Conservation (phyloP, 306 rosid species). For the Crataegus laevigata region DNA sequence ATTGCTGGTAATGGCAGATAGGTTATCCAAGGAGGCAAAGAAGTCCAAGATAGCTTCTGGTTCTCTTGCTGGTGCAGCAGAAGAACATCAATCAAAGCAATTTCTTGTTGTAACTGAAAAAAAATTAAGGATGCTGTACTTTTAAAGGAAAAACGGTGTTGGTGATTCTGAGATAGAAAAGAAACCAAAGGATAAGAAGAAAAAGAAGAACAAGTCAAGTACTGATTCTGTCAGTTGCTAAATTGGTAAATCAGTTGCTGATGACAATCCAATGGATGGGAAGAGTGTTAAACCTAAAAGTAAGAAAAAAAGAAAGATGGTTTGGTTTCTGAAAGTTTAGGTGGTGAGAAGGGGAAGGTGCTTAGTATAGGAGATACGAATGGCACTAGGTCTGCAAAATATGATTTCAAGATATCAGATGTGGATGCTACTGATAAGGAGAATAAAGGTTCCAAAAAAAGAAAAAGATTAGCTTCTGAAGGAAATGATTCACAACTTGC, state of each 20-base stretch:
- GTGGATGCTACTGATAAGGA: slow-evolving; percentile 23
- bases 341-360: slow-evolving; percentile 8
- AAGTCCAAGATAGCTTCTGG: slow-evolving; percentile 44
- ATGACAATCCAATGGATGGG: slow-evolving; percentile 2
- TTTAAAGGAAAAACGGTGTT: slow-evolving; percentile 23
- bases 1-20: slow-evolving; percentile 16
- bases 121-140: not conserved
- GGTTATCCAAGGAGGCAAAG: slow-evolving; percentile 42
- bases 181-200: slow-evolving; percentile 49
- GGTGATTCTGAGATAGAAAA: slow-evolving; percentile 30
- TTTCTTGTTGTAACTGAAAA: not conserved
- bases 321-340: slow-evolving; percentile 6
- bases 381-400: slow-evolving; percentile 23
- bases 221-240: slow-evolving; percentile 14
- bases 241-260: not conserved
- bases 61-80: slow-evolving; percentile 18
- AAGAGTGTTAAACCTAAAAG: slow-evolving; percentile 22
- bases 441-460: slow-evolving; percentile 56
- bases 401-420: slow-evolving; percentile 14
- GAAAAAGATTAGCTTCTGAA: slow-evolving; percentile 52
- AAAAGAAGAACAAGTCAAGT: slow-evolving; percentile 37
- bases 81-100: slow-evolving; percentile 27
- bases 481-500: slow-evolving; percentile 28
- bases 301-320: slow-evolving; percentile 32
- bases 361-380: slow-evolving; percentile 1